Base-by-base conservation (phyloP, 2,329 filamentous ascomycete genomes). In the Aureobasidium musti region DNA sequence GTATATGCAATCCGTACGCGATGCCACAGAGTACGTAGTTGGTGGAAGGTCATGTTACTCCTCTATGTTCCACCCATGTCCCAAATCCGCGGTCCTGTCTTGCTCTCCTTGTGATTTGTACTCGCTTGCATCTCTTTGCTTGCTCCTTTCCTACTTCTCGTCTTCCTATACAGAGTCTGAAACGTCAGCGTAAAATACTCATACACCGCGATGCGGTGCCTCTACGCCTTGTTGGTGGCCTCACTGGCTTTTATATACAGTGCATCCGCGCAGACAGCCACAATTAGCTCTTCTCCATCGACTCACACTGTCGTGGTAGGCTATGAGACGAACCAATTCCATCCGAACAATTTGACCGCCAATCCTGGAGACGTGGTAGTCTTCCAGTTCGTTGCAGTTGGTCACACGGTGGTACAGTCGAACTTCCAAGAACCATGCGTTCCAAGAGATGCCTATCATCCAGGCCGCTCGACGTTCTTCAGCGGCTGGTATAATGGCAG, bases 391-490 rank as follows among this genome's bases (percentile, higher is more conserved):
- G 80, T 74, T 49, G 76, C 78, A 4, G 73, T 74, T 17, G 79
- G 80, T 63, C 79, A 82, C 67, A 80, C 78, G 0, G 79, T 82
- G 4, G 76, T 78, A 30, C 72, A 77, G 39, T 76, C 79, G 5
- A 77, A 77, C 39, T 81, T 75, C 66, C 72, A 73, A n/a, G 77
- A 74, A 64, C 77, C 79, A 5, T 81, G 79, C 66, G 72, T 80
- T 23, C 79, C 79, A 10, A 70, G 71, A 43, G 72, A 74, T 53
- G 68, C 71, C 37, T 57, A 73, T 19, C 63, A 68, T 7, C 35
- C 43, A n/a, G 69, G 67, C 26, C 41, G 68, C 19, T 54, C 63
- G 39, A 72, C 70, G 28, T 75, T 76, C 65, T 72, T 71, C 68
- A 63, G 59, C 14, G 59, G 74, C 71, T 30, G 71, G 69, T 39